Base-by-base conservation (phyloP, 257 asterid genomes). In the Nicotiana attenuata region DNA sequence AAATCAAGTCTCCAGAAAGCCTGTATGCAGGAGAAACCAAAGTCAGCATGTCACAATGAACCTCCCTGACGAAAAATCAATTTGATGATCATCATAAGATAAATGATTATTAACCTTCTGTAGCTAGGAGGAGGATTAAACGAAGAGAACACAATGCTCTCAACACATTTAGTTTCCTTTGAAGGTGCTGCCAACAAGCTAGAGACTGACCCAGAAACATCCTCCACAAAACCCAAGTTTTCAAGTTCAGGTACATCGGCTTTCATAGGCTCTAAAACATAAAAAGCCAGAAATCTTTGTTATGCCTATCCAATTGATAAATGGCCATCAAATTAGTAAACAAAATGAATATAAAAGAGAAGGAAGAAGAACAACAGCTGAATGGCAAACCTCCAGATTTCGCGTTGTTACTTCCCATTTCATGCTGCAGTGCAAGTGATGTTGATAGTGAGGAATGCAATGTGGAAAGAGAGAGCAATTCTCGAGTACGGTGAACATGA, bases 61-160 rank as follows among this genome's bases (percentile, higher is more conserved):
- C 45, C 81, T 84, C 64, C 84, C 68, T 59, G 76, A 41, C 35
- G 14, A 45, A 68, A n/a, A 84, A 19, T 19, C 20, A 60, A 56
- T 19, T 50, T 24, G 61, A 47, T 31, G 17, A 80, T 63, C 50
- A 53, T 68, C 41, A 15, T 26, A 75, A 78, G 53, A 73, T 64
- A 65, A 41, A 80, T 65, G 8, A 50, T 61, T 60, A 29, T 38
- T 80, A 88, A 96, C 99, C 99, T 96, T 92, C 99, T 89, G 89
- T 90, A 86, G 93, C 95, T 88, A 68, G 99, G 99, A 81, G 99
- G 98, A 84, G 96, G 98, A 86, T 96, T 96, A 82, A 96, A 93
- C 69, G 98, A 91, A 81, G 99, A 96, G 90, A 91, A 94, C 82
- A 94, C 93, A 77, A 94, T 88, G 88, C 93, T 91, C 83, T 92